A percentile compares a stretch with the other conserved stretches of the same genome.
Conservation (phyloP, 345 rosid genomes). For the Limnanthes douglasii region DNA sequence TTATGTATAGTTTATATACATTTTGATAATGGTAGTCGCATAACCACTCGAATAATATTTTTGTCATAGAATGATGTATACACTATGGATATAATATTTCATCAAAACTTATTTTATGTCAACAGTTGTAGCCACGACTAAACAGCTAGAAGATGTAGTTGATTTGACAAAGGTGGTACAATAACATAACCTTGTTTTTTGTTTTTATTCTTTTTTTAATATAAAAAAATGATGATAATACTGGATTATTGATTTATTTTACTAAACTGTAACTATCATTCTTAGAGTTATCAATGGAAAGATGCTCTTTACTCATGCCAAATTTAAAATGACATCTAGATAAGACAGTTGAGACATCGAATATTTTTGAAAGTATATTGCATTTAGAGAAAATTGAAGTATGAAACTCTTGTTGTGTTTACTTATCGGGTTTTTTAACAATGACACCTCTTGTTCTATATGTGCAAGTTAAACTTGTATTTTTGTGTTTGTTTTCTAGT, state of each 20-base stretch:
- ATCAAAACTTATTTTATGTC: neutral
- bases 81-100: no score
- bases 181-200: neutral
- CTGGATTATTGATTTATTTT: no score
- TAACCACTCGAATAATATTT: no score
- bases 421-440: no score
- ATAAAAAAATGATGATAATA: no score
- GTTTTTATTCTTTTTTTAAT: no score
- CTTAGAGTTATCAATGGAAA: conserved; percentile 53
- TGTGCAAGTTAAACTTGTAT: no score
- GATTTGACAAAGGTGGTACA: conserved; percentile 61
- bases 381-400: conserved; percentile 88
- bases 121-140: conserved; percentile 34
- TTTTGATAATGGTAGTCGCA: no score
- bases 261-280: conserved; percentile 60
- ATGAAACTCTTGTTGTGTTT: conserved; percentile 8
- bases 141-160: conserved; percentile 54
- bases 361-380: conserved; percentile 67
- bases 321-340: conserved; percentile 86
- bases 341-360: conserved; percentile 29
- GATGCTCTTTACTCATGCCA: conserved; percentile 45
- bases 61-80: no score
- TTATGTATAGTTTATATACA: no score
- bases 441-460: neutral
- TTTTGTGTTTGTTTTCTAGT: conserved; percentile 29